Conservation (phyloP, 345 rosid genomes). For the Salix koriyanagi region DNA sequence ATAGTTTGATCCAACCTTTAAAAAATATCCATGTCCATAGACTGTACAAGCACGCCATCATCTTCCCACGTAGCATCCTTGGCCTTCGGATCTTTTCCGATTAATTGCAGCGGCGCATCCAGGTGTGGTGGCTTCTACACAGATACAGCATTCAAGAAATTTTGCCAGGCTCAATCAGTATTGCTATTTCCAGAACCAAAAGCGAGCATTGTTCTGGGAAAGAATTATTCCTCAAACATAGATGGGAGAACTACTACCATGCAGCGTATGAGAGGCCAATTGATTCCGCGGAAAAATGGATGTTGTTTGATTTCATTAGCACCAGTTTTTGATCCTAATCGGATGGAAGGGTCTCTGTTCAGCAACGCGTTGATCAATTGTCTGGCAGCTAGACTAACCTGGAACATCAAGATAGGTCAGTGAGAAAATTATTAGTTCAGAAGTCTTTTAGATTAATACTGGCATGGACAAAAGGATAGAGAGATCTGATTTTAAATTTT, state of each 20-base stretch:
- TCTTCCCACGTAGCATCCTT: slow-evolving; percentile 77
- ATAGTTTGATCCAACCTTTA: slow-evolving; percentile 23
- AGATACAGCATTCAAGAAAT: neutral
- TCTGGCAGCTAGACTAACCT: slow-evolving; percentile 82
- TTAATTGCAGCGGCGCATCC: slow-evolving; percentile 54
- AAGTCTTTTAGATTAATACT: neutral
- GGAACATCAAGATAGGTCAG: slow-evolving; percentile 27
- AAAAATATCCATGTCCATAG: slow-evolving; percentile 63
- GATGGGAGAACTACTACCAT: slow-evolving; percentile 42
- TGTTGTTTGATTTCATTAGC: slow-evolving; percentile 87
- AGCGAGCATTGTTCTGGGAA: neutral
- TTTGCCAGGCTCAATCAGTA: neutral
- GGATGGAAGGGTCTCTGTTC: slow-evolving; percentile 61
- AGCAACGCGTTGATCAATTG: slow-evolving; percentile 72
- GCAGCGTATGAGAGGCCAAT: slow-evolving; percentile 91
- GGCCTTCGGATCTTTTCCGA: slow-evolving; percentile 50
- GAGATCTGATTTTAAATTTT: too few relatives aligned
- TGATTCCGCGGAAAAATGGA: slow-evolving; percentile 79
- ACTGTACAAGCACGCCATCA: slow-evolving; percentile 61
- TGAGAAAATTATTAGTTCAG: neutral
- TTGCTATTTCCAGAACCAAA: neutral
- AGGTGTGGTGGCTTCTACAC: slow-evolving; percentile 75
- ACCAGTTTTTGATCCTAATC: slow-evolving; percentile 77
- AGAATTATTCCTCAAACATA: neutral
- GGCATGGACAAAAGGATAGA: neutral